Percentiles rank a stretch among this genome's conserved stretches.
These are phyloP conservation scores for Plectosphaerella plurivora DNA, from an alignment of 2,329 filamentous ascomycete genomes.

Conservation along the genomic window DNA sequence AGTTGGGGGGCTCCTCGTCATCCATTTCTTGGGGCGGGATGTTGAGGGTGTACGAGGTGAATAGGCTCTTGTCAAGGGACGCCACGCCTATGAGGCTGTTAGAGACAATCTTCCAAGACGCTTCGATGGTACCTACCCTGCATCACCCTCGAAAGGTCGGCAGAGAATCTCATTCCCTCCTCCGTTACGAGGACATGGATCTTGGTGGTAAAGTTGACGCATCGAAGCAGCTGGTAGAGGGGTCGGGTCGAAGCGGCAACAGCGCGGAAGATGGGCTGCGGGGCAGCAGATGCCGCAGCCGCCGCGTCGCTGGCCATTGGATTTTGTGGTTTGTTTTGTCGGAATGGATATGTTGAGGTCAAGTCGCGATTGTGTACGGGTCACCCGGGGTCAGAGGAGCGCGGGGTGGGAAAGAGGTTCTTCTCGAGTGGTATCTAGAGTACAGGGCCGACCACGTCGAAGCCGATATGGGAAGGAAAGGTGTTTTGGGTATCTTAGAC, in stretches of 20 bases:
- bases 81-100: slow-evolving; percentile 31
- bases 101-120: background rate
- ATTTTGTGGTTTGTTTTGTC: background rate
- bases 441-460: slow-evolving; percentile 12
- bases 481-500: slow-evolving; percentile 61
- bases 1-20: slow-evolving; percentile 27
- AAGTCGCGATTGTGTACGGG: background rate
- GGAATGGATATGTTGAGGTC: background rate
- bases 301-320: slow-evolving; percentile 7
- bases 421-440: slow-evolving; percentile 13
- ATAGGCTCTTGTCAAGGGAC: slow-evolving; percentile 84
- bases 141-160: slow-evolving; percentile 85
- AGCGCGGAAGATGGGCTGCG: slow-evolving; percentile 62
- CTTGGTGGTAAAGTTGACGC: slow-evolving; percentile 55
- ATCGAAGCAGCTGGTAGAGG: slow-evolving; percentile 59
- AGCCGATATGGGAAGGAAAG: slow-evolving; percentile 11
- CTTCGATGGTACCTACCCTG: slow-evolving; percentile 58
- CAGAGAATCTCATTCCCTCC: slow-evolving; percentile 81
- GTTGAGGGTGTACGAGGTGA: slow-evolving; percentile 77
- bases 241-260: slow-evolving; percentile 75
- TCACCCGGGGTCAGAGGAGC: slow-evolving; percentile 5
- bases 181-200: slow-evolving; percentile 70
- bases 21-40: slow-evolving; percentile 16
- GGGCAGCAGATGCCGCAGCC: background rate
- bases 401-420: slow-evolving; percentile 5